phyloP scores from a whole-genome alignment of 139 green algal genomes.

The Gonium pectorale region DNA sequence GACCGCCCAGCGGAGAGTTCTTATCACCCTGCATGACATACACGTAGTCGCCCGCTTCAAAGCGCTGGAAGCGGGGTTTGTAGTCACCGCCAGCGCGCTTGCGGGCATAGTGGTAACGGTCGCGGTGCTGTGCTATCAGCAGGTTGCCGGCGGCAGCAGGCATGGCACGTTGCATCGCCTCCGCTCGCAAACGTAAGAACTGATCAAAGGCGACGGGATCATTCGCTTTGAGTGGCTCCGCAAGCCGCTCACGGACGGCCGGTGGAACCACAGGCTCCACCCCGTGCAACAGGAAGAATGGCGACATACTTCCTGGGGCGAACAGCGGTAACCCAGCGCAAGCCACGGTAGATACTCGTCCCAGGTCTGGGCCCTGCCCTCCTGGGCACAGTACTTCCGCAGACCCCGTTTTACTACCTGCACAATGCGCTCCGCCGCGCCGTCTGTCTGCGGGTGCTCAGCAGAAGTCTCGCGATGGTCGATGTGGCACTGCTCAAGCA shows the following conservation, averaged over 20 bases:
- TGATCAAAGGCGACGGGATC: neutral
- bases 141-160: slow-evolving; percentile 41
- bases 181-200: slow-evolving; percentile 12
- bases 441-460: no score
- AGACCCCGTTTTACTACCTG: slow-evolving; percentile 46
- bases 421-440: slow-evolving; percentile 40
- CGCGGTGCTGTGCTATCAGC: slow-evolving; percentile 42
- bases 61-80: neutral
- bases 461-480: no score
- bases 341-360: slow-evolving; percentile 44
- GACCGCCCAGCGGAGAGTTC: no score
- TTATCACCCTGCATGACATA: no score
- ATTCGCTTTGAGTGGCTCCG: slow-evolving; percentile 1
- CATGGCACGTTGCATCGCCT: neutral
- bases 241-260: slow-evolving; percentile 18
- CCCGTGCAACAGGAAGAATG: slow-evolving; percentile 50
- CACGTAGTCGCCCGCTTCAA: slow-evolving; percentile 33
- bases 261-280: slow-evolving; percentile 19
- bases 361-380: neutral
- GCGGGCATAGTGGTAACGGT: neutral
- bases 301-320: slow-evolving; percentile 18
- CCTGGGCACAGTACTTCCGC: slow-evolving; percentile 32
- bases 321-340: slow-evolving; percentile 51
- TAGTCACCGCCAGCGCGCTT: neutral
- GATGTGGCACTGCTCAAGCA: no score